Percentiles rank a stretch among this genome's conserved stretches.
phyloP scores from a whole-genome alignment of 1,284 basidiomycete genomes.

The Coriolopsis trogii region DNA sequence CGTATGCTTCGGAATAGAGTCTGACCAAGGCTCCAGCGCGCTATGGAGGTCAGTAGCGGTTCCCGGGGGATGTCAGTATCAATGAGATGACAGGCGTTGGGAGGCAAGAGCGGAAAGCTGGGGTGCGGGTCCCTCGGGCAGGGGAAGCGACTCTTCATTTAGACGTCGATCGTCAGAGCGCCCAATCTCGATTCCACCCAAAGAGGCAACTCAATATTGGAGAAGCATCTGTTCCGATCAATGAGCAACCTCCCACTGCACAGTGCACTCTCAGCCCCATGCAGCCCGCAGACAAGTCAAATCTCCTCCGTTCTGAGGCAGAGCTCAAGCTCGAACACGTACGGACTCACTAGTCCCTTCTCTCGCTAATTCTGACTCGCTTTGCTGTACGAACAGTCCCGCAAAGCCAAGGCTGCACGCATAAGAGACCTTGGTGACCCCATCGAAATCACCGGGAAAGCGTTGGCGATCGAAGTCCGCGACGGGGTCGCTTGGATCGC shows the following conservation, averaged over 20 bases:
- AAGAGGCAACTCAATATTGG: slow-evolving; percentile 4
- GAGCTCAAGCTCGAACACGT: slow-evolving; percentile 74
- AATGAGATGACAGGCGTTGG: no score
- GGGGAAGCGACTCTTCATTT: not conserved
- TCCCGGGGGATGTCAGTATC: no score
- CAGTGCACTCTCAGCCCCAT: slow-evolving; percentile 14
- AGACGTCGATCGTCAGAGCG: not conserved
- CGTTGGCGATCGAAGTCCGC: slow-evolving; percentile 69
- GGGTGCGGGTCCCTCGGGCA: not conserved
- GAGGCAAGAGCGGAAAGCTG: no score
- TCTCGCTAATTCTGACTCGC: not conserved
- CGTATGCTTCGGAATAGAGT: no score
- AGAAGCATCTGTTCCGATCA: not conserved
- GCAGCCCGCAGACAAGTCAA: slow-evolving; percentile 32
- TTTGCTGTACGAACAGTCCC: slow-evolving; percentile 45
- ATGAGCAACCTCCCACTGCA: no score
- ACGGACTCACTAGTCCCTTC: slow-evolving; percentile 30
- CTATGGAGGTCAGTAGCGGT: no score
- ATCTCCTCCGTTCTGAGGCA: slow-evolving; percentile 72
- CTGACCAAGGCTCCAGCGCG: no score
- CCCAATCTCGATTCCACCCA: slow-evolving; percentile 5
- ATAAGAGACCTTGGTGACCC: slow-evolving; percentile 77
- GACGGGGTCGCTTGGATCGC: slow-evolving; percentile 80
- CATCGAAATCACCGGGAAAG: slow-evolving; percentile 74
- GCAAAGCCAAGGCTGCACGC: slow-evolving; percentile 72